These are phyloP conservation scores for Diutina sp. DNA, from an alignment of 1,139 yeast species.

Conservation along the genomic window DNA sequence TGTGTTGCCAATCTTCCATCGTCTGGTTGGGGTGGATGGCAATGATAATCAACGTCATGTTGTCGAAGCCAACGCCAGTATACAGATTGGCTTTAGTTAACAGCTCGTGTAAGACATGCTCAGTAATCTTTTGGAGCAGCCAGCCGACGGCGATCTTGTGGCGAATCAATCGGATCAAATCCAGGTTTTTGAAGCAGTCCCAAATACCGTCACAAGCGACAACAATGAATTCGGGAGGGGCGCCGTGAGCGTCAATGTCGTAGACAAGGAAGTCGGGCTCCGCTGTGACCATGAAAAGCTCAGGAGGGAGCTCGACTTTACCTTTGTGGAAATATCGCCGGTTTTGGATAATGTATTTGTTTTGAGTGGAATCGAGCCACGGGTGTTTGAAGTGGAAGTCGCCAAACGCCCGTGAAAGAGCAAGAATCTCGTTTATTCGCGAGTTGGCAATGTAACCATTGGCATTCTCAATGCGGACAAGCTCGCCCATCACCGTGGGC, in stretches of 20 bases:
- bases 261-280: conserved; percentile 60
- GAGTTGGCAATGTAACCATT: conserved; percentile 61
- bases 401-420: conserved; percentile 67
- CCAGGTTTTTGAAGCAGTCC: conserved; percentile 60
- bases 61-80: conserved; percentile 73
- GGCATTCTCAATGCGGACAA: conserved; percentile 58
- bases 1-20: conserved; percentile 44
- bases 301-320: conserved; percentile 10
- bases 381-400: conserved; percentile 55
- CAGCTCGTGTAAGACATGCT: conserved; percentile 50
- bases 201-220: conserved; percentile 73
- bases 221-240: conserved; percentile 46
- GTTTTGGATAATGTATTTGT: conserved; percentile 16
- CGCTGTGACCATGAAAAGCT: conserved; percentile 39
- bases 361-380: conserved; percentile 16
- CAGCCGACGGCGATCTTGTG: conserved; percentile 46
- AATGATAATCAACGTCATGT: conserved; percentile 60
- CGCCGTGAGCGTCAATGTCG: conserved; percentile 17
- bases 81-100: conserved; percentile 60
- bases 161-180: conserved; percentile 40
- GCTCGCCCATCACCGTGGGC: conserved; percentile 64
- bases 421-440: conserved; percentile 62
- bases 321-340: conserved; percentile 5
- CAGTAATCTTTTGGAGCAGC: conserved; percentile 44
- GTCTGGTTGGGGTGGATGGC: conserved; percentile 38